A percentile compares a stretch with the other conserved stretches of the same genome.
Evolutionary conservation across 2,329 filamentous ascomycete genomes (phyloP).

Genomic region (Ophiostoma australiae): DNA sequence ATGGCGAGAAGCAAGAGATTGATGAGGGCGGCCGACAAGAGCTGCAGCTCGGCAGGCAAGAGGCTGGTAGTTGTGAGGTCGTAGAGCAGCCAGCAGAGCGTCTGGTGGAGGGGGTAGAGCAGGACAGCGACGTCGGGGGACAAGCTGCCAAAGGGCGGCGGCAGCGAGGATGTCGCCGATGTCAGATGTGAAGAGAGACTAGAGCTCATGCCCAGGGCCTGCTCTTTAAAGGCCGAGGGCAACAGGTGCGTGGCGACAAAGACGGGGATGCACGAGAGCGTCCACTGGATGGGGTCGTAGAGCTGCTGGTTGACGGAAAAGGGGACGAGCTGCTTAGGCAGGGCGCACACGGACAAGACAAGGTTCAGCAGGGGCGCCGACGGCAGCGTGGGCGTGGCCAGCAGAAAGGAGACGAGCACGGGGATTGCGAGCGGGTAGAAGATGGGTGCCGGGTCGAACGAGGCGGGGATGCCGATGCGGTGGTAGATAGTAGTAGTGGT

Average conservation of each 20-base stretch:
- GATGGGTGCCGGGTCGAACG: slow-evolving; percentile 90
- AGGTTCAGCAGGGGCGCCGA: slow-evolving; percentile 51
- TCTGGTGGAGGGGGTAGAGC: slow-evolving; percentile 79
- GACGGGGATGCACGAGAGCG: slow-evolving; percentile 59
- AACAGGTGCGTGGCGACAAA: neutral
- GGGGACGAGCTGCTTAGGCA: slow-evolving; percentile 70
- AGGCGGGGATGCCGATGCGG: slow-evolving; percentile 55
- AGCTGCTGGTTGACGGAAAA: slow-evolving; percentile 52
- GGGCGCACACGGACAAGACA: slow-evolving; percentile 70
- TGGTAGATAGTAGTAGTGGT: too few relatives aligned
- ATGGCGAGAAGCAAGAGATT: slow-evolving; percentile 71
- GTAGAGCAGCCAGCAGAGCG: slow-evolving; percentile 66
- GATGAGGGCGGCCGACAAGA: slow-evolving; percentile 77
- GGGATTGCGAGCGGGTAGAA: slow-evolving; percentile 78
- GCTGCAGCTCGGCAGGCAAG: slow-evolving; percentile 77
- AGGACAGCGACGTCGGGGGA: slow-evolving; percentile 32
- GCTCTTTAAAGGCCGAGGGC: neutral
- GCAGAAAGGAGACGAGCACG: slow-evolving; percentile 68
- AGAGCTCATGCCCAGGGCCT: neutral
- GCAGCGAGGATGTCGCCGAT: neutral
- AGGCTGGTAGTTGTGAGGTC: slow-evolving; percentile 85
- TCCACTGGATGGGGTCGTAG: slow-evolving; percentile 71
- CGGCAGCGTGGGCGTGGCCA: slow-evolving; percentile 62
- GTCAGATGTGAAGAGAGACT: neutral
- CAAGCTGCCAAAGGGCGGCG: slow-evolving; percentile 19